These are phyloP conservation scores for Linum lewisii DNA, from an alignment of 345 rosid genomes.

Conservation along the genomic window DNA sequence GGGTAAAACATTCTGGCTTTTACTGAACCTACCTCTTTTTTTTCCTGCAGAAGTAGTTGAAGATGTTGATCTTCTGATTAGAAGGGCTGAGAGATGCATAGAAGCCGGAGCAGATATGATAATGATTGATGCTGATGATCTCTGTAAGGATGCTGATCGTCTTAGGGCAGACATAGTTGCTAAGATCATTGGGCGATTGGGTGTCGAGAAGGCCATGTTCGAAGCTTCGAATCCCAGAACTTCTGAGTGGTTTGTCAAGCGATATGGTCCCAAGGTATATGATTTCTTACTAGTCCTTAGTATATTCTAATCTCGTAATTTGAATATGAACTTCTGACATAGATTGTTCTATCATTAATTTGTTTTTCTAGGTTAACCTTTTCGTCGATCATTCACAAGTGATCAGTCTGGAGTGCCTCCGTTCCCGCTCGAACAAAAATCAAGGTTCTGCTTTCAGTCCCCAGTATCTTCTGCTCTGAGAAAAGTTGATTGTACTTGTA, in stretches of 20 bases:
- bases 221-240: slow-evolving; percentile 67
- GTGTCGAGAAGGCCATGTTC: slow-evolving; percentile 89
- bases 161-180: slow-evolving; percentile 72
- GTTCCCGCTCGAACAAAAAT: slow-evolving; percentile 55
- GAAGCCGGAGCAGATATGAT: slow-evolving; percentile 94
- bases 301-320: not conserved
- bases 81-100: slow-evolving; percentile 92
- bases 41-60: slow-evolving; percentile 57
- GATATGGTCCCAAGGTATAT: slow-evolving; percentile 80
- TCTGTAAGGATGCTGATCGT: slow-evolving; percentile 58
- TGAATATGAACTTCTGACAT: slow-evolving; percentile 1
- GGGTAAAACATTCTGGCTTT: too few species aligned
- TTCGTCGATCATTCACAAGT: slow-evolving; percentile 88
- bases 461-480: slow-evolving; percentile 35
- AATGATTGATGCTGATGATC: slow-evolving; percentile 88
- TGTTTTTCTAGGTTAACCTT: slow-evolving; percentile 65
- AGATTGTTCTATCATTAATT: not conserved
- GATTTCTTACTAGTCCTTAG: too few species aligned
- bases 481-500: not conserved
- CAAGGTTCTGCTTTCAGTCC: slow-evolving; percentile 46
- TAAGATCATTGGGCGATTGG: slow-evolving; percentile 68
- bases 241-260: slow-evolving; percentile 75
- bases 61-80: slow-evolving; percentile 70
- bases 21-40: not conserved
- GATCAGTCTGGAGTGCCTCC: slow-evolving; percentile 74